Evolutionary conservation across 148 eudicot species (phyloP).

Genomic region (Persicaria maculosa): DNA sequence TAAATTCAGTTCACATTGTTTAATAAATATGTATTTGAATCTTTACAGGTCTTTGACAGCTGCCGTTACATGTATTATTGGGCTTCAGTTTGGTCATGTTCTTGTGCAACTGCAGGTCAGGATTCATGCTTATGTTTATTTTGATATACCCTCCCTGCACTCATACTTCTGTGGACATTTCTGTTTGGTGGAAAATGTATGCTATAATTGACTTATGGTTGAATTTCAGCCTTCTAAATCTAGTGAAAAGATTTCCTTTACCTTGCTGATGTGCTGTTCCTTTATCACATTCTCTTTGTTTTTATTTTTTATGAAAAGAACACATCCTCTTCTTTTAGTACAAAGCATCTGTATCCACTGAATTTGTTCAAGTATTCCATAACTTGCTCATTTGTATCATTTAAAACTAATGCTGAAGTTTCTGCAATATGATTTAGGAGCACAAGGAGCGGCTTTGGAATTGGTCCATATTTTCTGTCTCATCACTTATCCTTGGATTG

Average conservation of each 20-base stretch:
- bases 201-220: background rate
- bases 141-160: background rate
- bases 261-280: background rate
- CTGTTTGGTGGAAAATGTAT: background rate
- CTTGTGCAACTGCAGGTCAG: slow-evolving; percentile 64
- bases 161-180: background rate
- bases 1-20: too few species aligned
- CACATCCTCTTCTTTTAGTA: background rate
- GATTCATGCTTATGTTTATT: slow-evolving; percentile 6
- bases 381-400: background rate
- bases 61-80: slow-evolving; percentile 60
- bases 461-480: slow-evolving; percentile 49
- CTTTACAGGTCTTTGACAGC: slow-evolving; percentile 62
- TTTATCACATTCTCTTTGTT: background rate
- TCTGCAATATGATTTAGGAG: slow-evolving; percentile 32
- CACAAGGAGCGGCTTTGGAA: slow-evolving; percentile 54
- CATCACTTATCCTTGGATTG: slow-evolving; percentile 37
- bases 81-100: slow-evolving; percentile 78
- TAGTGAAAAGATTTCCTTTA: too few species aligned
- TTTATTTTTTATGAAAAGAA: too few species aligned
- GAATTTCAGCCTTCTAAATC: background rate
- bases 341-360: background rate
- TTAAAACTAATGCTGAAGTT: background rate
- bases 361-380: background rate
- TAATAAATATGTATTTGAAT: background rate